Base-by-base conservation (phyloP, 495 filamentous ascomycete species). In the Penicillium chermesinum region DNA sequence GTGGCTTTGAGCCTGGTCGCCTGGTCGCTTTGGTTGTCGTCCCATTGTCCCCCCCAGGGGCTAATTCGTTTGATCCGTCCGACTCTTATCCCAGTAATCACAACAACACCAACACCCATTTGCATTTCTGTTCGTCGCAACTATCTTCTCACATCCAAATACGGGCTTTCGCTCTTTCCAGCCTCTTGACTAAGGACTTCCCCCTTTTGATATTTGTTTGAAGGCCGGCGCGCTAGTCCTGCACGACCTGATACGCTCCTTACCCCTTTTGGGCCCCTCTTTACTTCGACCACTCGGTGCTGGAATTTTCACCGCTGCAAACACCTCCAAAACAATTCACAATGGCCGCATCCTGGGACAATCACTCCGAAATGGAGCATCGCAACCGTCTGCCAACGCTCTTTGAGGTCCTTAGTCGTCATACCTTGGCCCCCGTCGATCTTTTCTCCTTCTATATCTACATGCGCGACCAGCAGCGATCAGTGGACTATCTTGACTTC, bases 361-460 rank as follows among this genome's bases (percentile, higher is more conserved):
- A 53, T 17, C 53, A 66, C 40, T 44, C 53, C 7, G 70, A 71
- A 19, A 35, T 64, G 47, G 68, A 73, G 63, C 64, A 67, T 60
- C 82, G 93, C 43, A 93, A 95, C 61, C 81, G 93, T 32, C 79
- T 99, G 9, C 93, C 93, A 14, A 96, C 87, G 0, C 82, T 97
- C 33, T 95, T 93, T 63, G 93, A 99, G 64, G 93, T 97, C 32
- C 76, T 99, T 32, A 94, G 89, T 57, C 82, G 94, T 43, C 81
- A 87, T 37, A 99, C 93, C 2, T 76, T 91, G 15, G 84, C 94
- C 37, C 93, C 93, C 0, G 91, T 97, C 32, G 94, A 97, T 64
- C 79, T 99, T 9, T 97, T 93, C 73, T 95, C 91, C 2, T 97
- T 97, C 75, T 97, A 97, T 75, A 97, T 99, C 58, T 99, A 95